These are phyloP conservation scores for Coriaria nepalensis DNA, from an alignment of 306 rosid genomes.

Conservation along the genomic window DNA sequence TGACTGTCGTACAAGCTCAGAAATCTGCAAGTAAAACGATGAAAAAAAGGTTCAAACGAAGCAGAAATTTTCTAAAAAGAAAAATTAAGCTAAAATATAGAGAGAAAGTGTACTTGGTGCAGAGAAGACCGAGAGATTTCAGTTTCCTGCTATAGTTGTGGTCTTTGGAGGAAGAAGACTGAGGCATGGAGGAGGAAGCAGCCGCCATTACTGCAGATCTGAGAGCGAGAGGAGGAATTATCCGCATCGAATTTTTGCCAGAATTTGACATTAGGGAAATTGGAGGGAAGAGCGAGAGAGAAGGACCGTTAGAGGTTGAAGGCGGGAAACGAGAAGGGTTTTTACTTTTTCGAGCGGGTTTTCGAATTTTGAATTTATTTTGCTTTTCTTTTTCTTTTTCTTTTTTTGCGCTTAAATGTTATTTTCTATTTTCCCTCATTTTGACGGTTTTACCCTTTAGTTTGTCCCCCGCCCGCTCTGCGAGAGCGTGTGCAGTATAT, in stretches of 20 bases:
- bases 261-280: slow-evolving; percentile 2
- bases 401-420: no score
- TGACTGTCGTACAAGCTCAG: slow-evolving; percentile 63
- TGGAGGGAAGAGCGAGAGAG: slow-evolving; percentile 19
- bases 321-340: neutral
- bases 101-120: slow-evolving; percentile 53
- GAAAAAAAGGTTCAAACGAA: neutral
- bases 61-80: neutral
- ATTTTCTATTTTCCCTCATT: no score
- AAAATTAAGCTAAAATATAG: no score
- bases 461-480: no score
- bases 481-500: no score
- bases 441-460: no score
- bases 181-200: slow-evolving; percentile 17
- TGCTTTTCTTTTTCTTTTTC: no score
- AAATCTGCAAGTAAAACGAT: slow-evolving; percentile 27
- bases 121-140: slow-evolving; percentile 31
- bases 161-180: slow-evolving; percentile 30
- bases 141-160: slow-evolving; percentile 44
- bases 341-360: neutral
- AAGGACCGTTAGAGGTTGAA: neutral
- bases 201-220: slow-evolving; percentile 9
- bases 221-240: neutral
- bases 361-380: no score
- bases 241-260: neutral